These are phyloP conservation scores for Akebia trifoliata DNA, from an alignment of 164 flowering plant genomes.

Conservation along the genomic window DNA sequence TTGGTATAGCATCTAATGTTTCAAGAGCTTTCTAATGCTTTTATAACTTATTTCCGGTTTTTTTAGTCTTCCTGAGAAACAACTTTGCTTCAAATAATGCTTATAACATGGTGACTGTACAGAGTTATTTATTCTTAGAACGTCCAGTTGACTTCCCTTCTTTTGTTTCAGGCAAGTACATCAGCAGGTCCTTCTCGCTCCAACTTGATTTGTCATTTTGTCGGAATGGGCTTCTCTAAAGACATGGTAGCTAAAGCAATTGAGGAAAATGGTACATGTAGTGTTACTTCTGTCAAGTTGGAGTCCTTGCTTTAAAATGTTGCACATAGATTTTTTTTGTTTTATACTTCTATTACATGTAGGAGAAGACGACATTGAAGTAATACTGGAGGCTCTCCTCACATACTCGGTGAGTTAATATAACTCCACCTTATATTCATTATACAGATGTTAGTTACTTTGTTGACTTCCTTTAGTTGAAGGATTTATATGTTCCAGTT, in stretches of 20 bases:
- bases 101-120: neutral
- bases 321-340: neutral
- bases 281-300: neutral
- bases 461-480: neutral
- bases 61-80: too few species aligned
- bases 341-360: neutral
- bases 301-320: neutral
- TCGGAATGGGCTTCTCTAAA: constrained; percentile 10
- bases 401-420: constrained; percentile 22
- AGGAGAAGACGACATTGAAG: constrained; percentile 23
- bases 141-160: neutral
- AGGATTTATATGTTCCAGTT: neutral
- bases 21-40: neutral
- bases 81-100: neutral
- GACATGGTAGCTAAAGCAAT: constrained; percentile 13
- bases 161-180: constrained; percentile 13
- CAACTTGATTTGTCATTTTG: neutral
- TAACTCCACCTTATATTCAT: neutral
- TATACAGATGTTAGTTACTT: neutral
- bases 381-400: constrained; percentile 24
- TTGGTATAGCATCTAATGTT: neutral
- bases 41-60: neutral
- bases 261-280: constrained; percentile 12
- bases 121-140: neutral
- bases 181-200: constrained; percentile 1